Evolutionary conservation across 1,284 basidiomycete species (phyloP).

Genomic region (Paramarasmius palmivorus): DNA sequence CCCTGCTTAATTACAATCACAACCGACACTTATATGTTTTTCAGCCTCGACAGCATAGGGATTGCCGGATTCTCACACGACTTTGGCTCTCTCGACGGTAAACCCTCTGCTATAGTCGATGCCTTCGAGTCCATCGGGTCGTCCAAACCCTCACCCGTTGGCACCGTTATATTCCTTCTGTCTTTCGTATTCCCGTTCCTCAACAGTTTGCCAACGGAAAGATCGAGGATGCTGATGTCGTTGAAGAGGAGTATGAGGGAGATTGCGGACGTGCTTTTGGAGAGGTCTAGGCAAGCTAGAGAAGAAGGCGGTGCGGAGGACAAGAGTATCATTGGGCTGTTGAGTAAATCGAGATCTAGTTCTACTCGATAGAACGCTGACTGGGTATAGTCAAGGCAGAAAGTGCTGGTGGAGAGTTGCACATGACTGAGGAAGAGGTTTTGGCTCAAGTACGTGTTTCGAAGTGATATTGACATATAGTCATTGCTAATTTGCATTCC

Average conservation of each 20-base stretch:
- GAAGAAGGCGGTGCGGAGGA: slow-evolving; percentile 42
- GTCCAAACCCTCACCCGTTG: slow-evolving; percentile 22
- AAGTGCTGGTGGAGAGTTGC: slow-evolving; percentile 35
- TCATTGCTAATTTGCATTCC: slow-evolving; percentile 2
- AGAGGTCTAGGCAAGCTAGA: slow-evolving; percentile 36
- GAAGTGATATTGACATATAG: neutral
- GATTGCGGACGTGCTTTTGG: slow-evolving; percentile 49
- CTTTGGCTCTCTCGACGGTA: slow-evolving; percentile 53
- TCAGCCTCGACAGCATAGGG: slow-evolving; percentile 58
- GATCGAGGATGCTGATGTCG: slow-evolving; percentile 32
- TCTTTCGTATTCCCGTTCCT: slow-evolving; percentile 44
- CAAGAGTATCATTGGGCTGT: slow-evolving; percentile 53
- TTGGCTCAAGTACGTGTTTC: slow-evolving; percentile 44
- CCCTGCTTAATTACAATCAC: neutral
- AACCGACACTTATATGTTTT: neutral
- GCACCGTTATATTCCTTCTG: slow-evolving; percentile 38
- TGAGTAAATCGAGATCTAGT: slow-evolving; percentile 38
- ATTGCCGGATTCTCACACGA: slow-evolving; percentile 60
- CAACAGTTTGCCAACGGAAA: slow-evolving; percentile 41
- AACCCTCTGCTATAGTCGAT: slow-evolving; percentile 42
- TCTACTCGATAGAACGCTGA: neutral
- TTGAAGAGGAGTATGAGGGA: slow-evolving; percentile 41
- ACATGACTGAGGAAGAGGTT: slow-evolving; percentile 68
- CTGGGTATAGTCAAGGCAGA: slow-evolving; percentile 51
- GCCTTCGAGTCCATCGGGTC: slow-evolving; percentile 44